phyloP scores from a whole-genome alignment of 2,329 filamentous ascomycete species.

The Sporothrix luriei region DNA sequence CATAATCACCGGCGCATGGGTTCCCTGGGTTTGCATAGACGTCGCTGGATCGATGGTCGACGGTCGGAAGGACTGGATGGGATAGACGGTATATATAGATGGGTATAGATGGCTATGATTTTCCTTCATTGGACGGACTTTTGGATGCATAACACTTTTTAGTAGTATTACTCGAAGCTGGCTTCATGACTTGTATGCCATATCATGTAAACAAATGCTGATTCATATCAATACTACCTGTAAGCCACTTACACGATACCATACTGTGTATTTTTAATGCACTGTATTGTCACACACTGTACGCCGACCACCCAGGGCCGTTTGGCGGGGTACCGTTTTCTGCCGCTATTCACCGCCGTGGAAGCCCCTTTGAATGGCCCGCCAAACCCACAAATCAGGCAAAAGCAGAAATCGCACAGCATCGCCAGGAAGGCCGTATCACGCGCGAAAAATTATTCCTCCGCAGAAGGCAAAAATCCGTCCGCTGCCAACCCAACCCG shows the following conservation, averaged over 20 bases:
- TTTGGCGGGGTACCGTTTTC: slow-evolving; percentile 17
- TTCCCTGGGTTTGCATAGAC: background rate
- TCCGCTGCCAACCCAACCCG: slow-evolving; percentile 17
- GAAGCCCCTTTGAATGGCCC: slow-evolving; percentile 23
- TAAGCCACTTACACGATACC: background rate
- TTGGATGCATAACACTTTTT: background rate
- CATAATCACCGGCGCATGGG: background rate
- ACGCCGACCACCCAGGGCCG: background rate
- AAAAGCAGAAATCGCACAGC: slow-evolving; percentile 30
- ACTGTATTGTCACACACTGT: background rate
- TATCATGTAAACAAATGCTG: background rate
- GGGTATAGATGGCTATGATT: background rate
- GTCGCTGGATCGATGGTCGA: slow-evolving; percentile 17
- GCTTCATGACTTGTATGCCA: background rate
- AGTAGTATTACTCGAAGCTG: slow-evolving; percentile 10
- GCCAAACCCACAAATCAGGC: slow-evolving; percentile 30
- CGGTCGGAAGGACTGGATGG: background rate
- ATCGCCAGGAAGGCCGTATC: slow-evolving; percentile 8
- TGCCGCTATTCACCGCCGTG: slow-evolving; percentile 18
- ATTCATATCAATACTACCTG: background rate
- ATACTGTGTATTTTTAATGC: background rate
- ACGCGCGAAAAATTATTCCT: slow-evolving; percentile 32
- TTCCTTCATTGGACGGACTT: background rate
- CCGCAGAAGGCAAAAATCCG: slow-evolving; percentile 32
- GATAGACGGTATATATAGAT: background rate